Evolutionary conservation across 495 filamentous ascomycete genomes (phyloP), one percentile per base, ranked within the genome.

Genomic region (Neurospora cerealis): DNA sequence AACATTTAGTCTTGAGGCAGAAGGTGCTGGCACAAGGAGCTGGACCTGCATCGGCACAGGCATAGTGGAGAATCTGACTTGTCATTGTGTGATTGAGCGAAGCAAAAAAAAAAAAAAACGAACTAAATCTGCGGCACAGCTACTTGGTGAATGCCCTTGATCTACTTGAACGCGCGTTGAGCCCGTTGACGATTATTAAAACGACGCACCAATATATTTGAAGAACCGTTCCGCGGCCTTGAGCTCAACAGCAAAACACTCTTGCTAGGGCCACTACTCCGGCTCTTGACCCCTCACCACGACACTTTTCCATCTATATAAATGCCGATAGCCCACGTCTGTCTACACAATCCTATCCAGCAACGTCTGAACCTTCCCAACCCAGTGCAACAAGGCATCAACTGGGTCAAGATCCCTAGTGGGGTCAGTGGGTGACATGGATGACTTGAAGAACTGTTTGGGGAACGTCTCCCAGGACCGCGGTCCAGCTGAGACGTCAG

Each of bases 1-100:
- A 42, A 15, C 13, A 2, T 60, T 17, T 73, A 89, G 89, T 90
- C 10, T 77, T 91, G 75, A 82, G 89, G 48, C 87, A 90, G 80
- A 91, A 90, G 80, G 86, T 91, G 73, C 41, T 80, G 71, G 79
- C 79, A 54, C 42, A 69, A 38, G 73, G 77, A 6, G 46, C 44
- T 21, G 74, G 69, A 62, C 54, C 36, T 36, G 71, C 69, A 42
- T 69, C 75, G 4, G 62, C 36, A 15, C 77, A 75, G 40, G 70
- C 69, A 37, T 71, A 76, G 36, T 42, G 54, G 54, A 17, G 24
- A 19, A 19, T 66, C 7, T 34, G 15, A 19, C 54, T 19, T 72
- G 41, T 73, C 74, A 77, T 78, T 73, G 77, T 32, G 62, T 34
- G 0, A 37, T n/a, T 36, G 17, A 36, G 4, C 4, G 7, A 24